Percentiles rank a stretch among this genome's conserved stretches.
Evolutionary conservation across 768 basidiomycete species (phyloP).

Genomic region (Russula griseocarnosa): DNA sequence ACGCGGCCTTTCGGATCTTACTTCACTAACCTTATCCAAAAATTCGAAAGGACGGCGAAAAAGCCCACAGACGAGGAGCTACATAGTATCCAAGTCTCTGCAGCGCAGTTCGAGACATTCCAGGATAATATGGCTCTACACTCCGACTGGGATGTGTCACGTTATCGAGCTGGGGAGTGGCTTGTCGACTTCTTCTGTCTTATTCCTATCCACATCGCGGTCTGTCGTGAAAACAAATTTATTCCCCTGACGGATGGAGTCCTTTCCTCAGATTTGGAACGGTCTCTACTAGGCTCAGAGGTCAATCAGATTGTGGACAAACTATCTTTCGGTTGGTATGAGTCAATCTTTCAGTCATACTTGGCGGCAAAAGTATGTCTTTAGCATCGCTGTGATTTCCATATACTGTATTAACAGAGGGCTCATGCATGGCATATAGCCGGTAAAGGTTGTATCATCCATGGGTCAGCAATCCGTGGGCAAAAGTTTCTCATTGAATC

Average conservation of each 20-base stretch:
- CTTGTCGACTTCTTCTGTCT: constrained; percentile 58
- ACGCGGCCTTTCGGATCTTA: constrained; percentile 40
- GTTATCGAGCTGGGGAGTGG: constrained; percentile 55
- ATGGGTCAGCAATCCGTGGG: constrained; percentile 70
- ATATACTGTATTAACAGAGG: too few relatives aligned
- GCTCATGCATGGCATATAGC: constrained; percentile 35
- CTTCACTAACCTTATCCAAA: constrained; percentile 44
- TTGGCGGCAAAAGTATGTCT: constrained; percentile 49
- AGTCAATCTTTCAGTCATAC: constrained; percentile 60
- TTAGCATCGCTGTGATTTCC: not conserved
- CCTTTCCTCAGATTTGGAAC: constrained; percentile 47
- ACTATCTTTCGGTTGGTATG: constrained; percentile 61
- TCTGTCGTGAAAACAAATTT: constrained; percentile 58
- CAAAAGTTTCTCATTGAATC: constrained; percentile 56
- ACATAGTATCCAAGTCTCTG: constrained; percentile 38
- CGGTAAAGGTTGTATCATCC: constrained; percentile 61
- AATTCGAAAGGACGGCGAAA: constrained; percentile 46
- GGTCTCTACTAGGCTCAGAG: constrained; percentile 54
- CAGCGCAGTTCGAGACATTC: constrained; percentile 35
- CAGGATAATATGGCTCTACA: not conserved
- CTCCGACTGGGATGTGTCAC: constrained; percentile 34
- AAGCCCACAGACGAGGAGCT: constrained; percentile 51
- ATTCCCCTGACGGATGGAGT: constrained; percentile 58
- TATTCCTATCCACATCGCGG: constrained; percentile 61
- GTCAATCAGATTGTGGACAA: constrained; percentile 52